Evolutionary conservation across 495 filamentous ascomycete genomes (phyloP).

Genomic region (Aspergillus taichungensis): DNA sequence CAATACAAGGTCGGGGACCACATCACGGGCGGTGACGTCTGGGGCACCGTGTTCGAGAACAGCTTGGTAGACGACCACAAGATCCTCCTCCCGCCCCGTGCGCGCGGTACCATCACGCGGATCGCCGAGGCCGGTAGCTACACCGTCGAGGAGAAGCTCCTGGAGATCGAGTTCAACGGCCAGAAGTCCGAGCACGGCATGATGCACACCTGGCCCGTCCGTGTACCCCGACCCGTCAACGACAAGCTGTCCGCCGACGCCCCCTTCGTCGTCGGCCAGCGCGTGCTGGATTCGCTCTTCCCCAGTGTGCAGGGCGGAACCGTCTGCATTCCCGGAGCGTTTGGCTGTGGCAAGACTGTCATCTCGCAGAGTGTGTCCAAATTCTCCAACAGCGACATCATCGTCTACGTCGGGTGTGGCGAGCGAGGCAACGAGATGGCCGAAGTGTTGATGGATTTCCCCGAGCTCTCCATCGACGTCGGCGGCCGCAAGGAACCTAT

Average conservation of each 20-base stretch:
- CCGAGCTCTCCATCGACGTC: constrained; percentile 83
- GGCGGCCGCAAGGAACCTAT: constrained; percentile 93
- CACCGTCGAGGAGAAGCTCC: constrained; percentile 86
- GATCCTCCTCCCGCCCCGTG: constrained; percentile 87
- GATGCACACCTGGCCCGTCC: constrained; percentile 99
- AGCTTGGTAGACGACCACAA: constrained; percentile 91
- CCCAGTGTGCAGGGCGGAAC: constrained; percentile 95
- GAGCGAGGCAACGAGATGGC: constrained; percentile 99
- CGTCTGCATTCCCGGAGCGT: constrained; percentile 95
- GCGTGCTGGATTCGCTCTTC: constrained; percentile 96
- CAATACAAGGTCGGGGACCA: constrained; percentile 89
- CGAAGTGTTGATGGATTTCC: constrained; percentile 99
- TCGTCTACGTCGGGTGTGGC: constrained; percentile 96
- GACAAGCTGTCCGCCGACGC: constrained; percentile 83
- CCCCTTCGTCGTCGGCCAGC: constrained; percentile 92
- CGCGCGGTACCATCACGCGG: constrained; percentile 80
- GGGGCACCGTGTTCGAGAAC: constrained; percentile 92
- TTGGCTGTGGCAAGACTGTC: constrained; percentile 98
- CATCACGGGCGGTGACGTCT: constrained; percentile 91
- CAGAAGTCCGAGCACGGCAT: constrained; percentile 86
- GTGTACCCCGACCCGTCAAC: constrained; percentile 80
- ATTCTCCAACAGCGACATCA: constrained; percentile 98
- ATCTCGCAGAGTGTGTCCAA: constrained; percentile 98
- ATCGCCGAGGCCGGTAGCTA: constrained; percentile 86
- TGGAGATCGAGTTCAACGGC: constrained; percentile 95